Conservation (phyloP, 108 stramenopile species). For the Pseudonitzschia multiseries region DNA sequence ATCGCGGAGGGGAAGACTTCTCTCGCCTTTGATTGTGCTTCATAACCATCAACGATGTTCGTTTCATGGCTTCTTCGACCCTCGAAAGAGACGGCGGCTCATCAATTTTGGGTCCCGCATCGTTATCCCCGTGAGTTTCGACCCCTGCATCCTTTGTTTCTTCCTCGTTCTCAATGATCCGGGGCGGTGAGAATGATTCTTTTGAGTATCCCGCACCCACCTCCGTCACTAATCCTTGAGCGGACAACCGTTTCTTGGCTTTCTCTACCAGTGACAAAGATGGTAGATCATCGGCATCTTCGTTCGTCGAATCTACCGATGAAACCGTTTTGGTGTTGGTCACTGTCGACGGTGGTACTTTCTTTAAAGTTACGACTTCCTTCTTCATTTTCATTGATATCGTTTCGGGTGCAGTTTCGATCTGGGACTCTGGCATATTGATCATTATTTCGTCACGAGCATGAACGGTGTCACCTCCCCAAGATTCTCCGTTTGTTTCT, state of each 20-base stretch:
- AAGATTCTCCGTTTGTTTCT: no score
- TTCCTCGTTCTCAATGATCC: not conserved
- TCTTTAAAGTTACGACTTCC: not conserved
- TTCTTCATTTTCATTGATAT: no score
- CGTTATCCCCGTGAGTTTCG: not conserved
- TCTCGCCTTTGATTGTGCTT: not conserved
- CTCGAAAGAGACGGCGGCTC: conserved; percentile 6
- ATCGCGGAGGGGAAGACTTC: not conserved
- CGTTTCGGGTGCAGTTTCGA: no score
- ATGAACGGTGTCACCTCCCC: no score
- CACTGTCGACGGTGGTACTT: not conserved
- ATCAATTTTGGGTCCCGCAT: not conserved
- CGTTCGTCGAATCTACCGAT: not conserved
- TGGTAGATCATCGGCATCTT: not conserved
- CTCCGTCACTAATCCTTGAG: not conserved
- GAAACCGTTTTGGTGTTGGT: not conserved
- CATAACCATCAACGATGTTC: not conserved
- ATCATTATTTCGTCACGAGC: no score
- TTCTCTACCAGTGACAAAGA: conserved; percentile 1
- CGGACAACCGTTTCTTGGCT: not conserved
- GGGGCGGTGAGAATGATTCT: not conserved
- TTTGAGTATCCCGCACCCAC: not conserved
- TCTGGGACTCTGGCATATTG: no score
- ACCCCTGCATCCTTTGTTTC: not conserved
- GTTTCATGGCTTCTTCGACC: conserved; percentile 9